Evolutionary conservation across 495 filamentous ascomycete genomes (phyloP).

Genomic region (Daldinia grandis): DNA sequence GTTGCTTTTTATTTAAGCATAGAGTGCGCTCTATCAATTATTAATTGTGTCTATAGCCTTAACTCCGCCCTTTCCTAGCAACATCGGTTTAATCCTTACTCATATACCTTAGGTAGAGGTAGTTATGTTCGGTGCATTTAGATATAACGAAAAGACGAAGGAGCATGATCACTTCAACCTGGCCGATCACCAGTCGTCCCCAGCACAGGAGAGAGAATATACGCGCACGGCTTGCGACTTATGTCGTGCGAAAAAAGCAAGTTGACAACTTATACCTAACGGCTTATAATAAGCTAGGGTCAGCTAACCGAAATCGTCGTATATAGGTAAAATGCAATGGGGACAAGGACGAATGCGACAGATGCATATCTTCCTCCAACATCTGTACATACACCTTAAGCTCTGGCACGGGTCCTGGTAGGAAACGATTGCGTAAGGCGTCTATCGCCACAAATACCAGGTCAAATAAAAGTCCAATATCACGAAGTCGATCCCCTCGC

Average conservation of each 20-base stretch:
- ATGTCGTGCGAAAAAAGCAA: not conserved
- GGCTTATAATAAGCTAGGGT: not conserved
- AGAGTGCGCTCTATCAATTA: not conserved
- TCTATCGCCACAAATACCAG: not conserved
- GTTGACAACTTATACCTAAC: not conserved
- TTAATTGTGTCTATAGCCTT: not conserved
- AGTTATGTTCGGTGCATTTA: not conserved
- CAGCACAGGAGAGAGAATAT: not conserved
- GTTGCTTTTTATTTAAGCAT: not conserved
- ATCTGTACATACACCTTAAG: not conserved
- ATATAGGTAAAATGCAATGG: not conserved
- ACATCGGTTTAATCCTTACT: not conserved
- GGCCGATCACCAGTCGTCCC: not conserved
- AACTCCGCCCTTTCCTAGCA: not conserved
- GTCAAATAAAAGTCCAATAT: not conserved
- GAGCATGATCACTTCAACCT: not conserved
- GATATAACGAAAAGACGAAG: not conserved
- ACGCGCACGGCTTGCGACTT: not conserved
- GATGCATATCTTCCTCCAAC: not conserved
- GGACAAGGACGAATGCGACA: not conserved
- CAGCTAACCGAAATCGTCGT: not conserved
- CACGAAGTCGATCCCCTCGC: not conserved
- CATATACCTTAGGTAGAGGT: not conserved
- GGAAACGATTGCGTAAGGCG: not conserved
- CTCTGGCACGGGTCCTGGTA: not conserved